A percentile compares a stretch with the other conserved stretches of the same genome.
phyloP scores from a whole-genome alignment of 148 eudicot species.

The Polygonum aviculare region DNA sequence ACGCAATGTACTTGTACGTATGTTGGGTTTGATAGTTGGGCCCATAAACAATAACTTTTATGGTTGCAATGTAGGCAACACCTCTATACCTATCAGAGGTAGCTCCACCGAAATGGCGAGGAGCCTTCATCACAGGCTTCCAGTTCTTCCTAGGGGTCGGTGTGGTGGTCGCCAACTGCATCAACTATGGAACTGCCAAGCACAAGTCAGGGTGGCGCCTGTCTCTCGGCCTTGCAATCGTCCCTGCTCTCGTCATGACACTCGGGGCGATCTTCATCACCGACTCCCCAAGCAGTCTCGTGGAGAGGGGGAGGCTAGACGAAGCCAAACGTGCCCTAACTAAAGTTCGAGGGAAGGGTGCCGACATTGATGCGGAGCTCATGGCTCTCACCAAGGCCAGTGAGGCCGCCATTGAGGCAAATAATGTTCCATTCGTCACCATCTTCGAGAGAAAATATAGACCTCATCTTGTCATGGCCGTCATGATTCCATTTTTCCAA shows the following conservation, averaged over 20 bases:
- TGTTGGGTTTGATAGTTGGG: no score
- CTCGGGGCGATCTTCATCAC: conserved; percentile 29
- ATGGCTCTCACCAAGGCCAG: conserved; percentile 25
- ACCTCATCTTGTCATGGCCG: conserved; percentile 36
- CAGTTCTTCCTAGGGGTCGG: conserved; percentile 37
- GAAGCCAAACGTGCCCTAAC: conserved; percentile 25
- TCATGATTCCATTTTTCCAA: conserved; percentile 32
- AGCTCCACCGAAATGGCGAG: conserved; percentile 46
- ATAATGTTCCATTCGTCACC: conserved; percentile 19
- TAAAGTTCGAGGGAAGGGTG: conserved; percentile 21
- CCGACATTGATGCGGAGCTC: conserved; percentile 30
- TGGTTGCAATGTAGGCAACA: conserved; percentile 20
- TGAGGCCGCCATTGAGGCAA: conserved; percentile 13
- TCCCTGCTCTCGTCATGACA: conserved; percentile 36
- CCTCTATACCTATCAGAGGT: conserved; percentile 38
- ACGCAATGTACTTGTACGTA: no score
- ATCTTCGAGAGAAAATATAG: conserved; percentile 28
- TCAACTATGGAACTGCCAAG: conserved; percentile 23
- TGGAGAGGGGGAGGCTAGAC: conserved; percentile 27
- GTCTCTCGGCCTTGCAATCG: conserved; percentile 28
- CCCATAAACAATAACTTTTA: no score
- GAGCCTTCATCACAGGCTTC: conserved; percentile 36
- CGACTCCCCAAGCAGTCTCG: conserved; percentile 39
- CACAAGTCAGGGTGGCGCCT: conserved; percentile 34
- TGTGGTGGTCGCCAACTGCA: conserved; percentile 26